Conservation (phyloP, 1,284 basidiomycete species). For the Golubevia sp. region DNA sequence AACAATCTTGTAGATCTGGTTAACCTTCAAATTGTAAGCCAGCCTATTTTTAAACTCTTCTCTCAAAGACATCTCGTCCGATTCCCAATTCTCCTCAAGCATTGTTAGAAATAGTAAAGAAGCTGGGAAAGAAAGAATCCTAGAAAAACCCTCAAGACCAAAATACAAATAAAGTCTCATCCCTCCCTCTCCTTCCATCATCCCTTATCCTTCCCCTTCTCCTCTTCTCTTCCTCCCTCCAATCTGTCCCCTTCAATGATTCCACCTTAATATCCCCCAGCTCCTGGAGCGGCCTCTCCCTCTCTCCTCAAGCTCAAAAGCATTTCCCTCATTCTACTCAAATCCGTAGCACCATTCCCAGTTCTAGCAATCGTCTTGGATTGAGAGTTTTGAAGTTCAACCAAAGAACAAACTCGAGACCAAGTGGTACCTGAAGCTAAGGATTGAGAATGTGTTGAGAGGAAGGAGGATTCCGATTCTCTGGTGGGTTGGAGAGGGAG, state of each 20-base stretch:
- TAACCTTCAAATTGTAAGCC: too few species aligned
- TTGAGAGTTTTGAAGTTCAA: conserved; percentile 55
- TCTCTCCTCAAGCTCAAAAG: conserved; percentile 47
- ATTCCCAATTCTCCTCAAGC: too few species aligned
- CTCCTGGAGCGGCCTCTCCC: conserved; percentile 53
- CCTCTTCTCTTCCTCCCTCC: not conserved
- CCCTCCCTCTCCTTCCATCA: too few species aligned
- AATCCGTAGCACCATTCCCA: conserved; percentile 40
- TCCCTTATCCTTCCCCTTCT: not conserved
- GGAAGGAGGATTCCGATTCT: conserved; percentile 51
- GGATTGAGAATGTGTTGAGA: conserved; percentile 32
- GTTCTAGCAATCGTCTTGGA: conserved; percentile 52
- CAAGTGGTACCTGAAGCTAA: conserved; percentile 60
- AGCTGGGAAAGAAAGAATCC: too few species aligned
- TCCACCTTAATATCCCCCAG: conserved; percentile 39
- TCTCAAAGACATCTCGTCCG: too few species aligned
- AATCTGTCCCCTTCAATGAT: not conserved
- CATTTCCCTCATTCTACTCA: conserved; percentile 52
- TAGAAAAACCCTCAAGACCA: too few species aligned
- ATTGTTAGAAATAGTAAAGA: too few species aligned
- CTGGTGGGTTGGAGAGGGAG: conserved; percentile 8
- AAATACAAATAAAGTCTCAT: too few species aligned
- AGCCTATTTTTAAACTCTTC: too few species aligned
- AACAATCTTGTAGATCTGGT: too few species aligned
- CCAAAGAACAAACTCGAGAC: conserved; percentile 52